A percentile compares a stretch with the other conserved stretches of the same genome.
Conservation (phyloP, 495 filamentous ascomycete genomes). For the Hypoxylon rickii region DNA sequence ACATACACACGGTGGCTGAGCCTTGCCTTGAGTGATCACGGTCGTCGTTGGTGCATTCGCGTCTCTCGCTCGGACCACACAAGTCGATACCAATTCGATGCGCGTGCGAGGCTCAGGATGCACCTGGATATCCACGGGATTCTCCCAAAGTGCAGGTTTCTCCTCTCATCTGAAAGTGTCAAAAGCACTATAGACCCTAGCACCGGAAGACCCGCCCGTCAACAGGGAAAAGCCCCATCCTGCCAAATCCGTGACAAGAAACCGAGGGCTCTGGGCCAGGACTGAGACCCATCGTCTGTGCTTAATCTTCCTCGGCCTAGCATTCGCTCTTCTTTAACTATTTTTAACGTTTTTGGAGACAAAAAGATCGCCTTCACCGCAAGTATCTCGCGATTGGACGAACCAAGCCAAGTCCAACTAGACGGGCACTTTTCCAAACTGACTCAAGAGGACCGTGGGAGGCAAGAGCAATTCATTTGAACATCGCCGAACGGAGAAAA, state of each 20-base stretch:
- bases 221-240: conserved; percentile 28
- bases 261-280: conserved; percentile 23
- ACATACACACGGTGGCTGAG: conserved; percentile 31
- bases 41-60: conserved; percentile 22
- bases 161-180: conserved; percentile 8
- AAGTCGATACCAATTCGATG: conserved; percentile 17
- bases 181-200: conserved; percentile 27
- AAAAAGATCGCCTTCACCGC: conserved; percentile 39
- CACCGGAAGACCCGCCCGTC: conserved; percentile 34
- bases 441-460: conserved; percentile 7
- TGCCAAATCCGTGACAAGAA: conserved; percentile 29
- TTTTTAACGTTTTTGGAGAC: conserved; percentile 32
- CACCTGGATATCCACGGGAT: conserved; percentile 19
- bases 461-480: conserved; percentile 11
- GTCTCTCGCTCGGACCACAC: conserved; percentile 15
- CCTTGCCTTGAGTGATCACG: conserved; percentile 13
- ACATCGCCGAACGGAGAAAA: conserved; percentile 20
- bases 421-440: conserved; percentile 1
- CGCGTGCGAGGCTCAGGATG: neutral
- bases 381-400: conserved; percentile 31
- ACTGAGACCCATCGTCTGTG: conserved; percentile 30
- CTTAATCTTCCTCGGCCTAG: conserved; percentile 30
- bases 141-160: conserved; percentile 26
- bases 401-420: conserved; percentile 27
- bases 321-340: conserved; percentile 25